Conservation (phyloP, 2,329 filamentous ascomycete genomes). For the Fusarium praegraminearum region DNA sequence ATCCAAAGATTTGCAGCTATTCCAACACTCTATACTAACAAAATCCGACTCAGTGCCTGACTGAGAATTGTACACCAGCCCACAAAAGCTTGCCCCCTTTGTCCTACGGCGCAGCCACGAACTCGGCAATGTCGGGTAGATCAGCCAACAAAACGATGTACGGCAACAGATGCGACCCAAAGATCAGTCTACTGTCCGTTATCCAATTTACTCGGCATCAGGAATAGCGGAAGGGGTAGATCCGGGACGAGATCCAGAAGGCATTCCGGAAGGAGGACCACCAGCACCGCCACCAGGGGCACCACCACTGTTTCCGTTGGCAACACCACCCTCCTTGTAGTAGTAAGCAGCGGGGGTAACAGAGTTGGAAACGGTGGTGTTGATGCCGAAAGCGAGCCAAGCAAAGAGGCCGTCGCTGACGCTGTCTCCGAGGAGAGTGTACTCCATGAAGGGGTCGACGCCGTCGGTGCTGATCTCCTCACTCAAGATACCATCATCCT, state of each 20-base stretch:
- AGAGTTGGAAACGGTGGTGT: constrained; percentile 48
- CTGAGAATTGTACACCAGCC: neutral
- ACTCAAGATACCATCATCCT: constrained; percentile 62
- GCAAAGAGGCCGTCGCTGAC: constrained; percentile 65
- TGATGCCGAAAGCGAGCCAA: constrained; percentile 67
- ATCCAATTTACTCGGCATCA: neutral
- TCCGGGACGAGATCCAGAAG: constrained; percentile 18
- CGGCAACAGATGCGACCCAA: neutral
- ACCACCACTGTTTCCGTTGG: constrained; percentile 37
- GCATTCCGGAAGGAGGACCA: constrained; percentile 16
- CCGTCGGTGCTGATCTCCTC: constrained; percentile 60
- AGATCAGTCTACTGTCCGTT: neutral
- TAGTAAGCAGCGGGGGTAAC: constrained; percentile 36
- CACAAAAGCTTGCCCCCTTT: neutral
- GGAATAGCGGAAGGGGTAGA: constrained; percentile 2
- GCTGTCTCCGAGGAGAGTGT: constrained; percentile 66
- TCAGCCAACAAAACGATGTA: neutral
- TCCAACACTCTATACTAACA: neutral
- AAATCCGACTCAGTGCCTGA: neutral
- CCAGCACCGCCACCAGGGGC: constrained; percentile 17
- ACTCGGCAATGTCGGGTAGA: neutral
- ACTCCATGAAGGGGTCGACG: constrained; percentile 70
- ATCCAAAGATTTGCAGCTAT: neutral
- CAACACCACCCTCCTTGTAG: constrained; percentile 42
- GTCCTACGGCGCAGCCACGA: neutral